Evolutionary conservation across 805 yeast genomes (phyloP).

Genomic region (Torulaspora maleeae): DNA sequence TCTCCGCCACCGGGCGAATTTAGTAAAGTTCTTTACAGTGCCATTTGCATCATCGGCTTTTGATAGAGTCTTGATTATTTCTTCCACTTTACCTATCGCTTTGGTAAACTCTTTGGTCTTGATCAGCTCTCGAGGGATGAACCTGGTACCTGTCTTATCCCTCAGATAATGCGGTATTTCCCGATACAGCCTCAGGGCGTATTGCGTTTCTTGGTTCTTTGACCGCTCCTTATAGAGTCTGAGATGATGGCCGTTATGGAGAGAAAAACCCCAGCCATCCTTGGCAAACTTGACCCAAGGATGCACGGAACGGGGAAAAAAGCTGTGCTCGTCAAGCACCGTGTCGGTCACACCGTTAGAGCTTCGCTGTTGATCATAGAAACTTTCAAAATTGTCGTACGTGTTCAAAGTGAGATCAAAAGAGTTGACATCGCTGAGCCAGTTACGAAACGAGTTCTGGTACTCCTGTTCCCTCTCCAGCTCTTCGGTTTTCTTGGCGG

Average conservation of each 20-base stretch:
- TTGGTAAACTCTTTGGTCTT: conserved; percentile 12
- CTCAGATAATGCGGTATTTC: conserved; percentile 21
- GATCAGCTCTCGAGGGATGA: conserved; percentile 13
- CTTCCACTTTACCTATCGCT: conserved; percentile 24
- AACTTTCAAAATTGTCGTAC: conserved; percentile 39
- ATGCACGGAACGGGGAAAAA: conserved; percentile 26
- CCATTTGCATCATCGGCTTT: conserved; percentile 6
- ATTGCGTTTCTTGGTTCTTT: conserved; percentile 14
- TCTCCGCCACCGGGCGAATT: conserved; percentile 35
- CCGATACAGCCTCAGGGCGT: conserved; percentile 18
- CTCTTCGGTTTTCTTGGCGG: conserved; percentile 6
- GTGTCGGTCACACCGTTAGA: conserved; percentile 3
- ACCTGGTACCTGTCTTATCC: conserved; percentile 13
- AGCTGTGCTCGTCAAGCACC: conserved; percentile 16
- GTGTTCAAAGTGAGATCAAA: conserved; percentile 37
- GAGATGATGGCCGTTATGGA: conserved; percentile 19
- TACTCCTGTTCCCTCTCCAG: conserved; percentile 13
- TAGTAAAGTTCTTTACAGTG: conserved; percentile 17
- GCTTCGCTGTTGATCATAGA: conserved; percentile 14
- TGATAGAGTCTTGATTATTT: conserved; percentile 20
- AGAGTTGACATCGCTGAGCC: conserved; percentile 18
- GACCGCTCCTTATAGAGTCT: conserved; percentile 27
- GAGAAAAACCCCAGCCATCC: conserved; percentile 33
- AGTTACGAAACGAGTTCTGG: conserved; percentile 11
- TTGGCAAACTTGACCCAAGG: conserved; percentile 37